These are phyloP conservation scores for Nelumbo lutea DNA, from an alignment of 164 flowering plant species.

Conservation along the genomic window DNA sequence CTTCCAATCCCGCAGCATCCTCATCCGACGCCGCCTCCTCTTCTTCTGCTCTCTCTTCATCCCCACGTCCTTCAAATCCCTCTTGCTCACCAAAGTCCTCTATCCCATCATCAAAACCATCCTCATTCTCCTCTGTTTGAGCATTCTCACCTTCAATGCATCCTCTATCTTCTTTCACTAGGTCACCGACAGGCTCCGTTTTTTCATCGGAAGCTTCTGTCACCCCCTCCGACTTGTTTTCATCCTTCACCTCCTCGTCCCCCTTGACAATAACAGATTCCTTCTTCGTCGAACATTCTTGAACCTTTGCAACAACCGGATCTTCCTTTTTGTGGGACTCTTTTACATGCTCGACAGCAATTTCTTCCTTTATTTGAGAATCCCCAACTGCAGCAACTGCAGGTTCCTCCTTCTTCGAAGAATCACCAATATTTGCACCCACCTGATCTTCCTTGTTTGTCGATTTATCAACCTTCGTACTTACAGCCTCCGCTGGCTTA, in stretches of 20 bases:
- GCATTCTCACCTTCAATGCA: slow-evolving; percentile 15
- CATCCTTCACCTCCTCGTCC: slow-evolving; percentile 5
- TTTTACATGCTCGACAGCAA: slow-evolving; percentile 1
- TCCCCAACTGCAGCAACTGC: slow-evolving; percentile 12
- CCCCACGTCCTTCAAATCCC: slow-evolving; percentile 44
- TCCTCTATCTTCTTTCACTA: slow-evolving; percentile 15
- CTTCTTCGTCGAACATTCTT: slow-evolving; percentile 10
- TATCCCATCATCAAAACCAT: slow-evolving; percentile 20
- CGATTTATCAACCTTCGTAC: slow-evolving; percentile 5
- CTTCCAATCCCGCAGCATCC: slow-evolving; percentile 39
- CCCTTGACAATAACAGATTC: neutral
- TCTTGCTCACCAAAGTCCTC: slow-evolving; percentile 36
- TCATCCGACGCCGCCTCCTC: slow-evolving; percentile 34
- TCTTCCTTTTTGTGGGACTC: slow-evolving; percentile 14
- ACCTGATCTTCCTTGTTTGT: slow-evolving; percentile 4
- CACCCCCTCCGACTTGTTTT: slow-evolving; percentile 15
- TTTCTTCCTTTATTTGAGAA: slow-evolving; percentile 7
- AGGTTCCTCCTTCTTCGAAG: slow-evolving; percentile 13
- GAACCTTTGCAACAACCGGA: slow-evolving; percentile 5
- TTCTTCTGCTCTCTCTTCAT: slow-evolving; percentile 44
- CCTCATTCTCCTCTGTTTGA: slow-evolving; percentile 15
- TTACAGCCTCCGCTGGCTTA: slow-evolving; percentile 7
- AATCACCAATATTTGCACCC: slow-evolving; percentile 15
- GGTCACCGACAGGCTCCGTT: slow-evolving; percentile 11
- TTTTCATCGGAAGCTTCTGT: slow-evolving; percentile 8